Evolutionary conservation across 495 filamentous ascomycete species (phyloP).

Genomic region (Hypoxylon crocopeplum): DNA sequence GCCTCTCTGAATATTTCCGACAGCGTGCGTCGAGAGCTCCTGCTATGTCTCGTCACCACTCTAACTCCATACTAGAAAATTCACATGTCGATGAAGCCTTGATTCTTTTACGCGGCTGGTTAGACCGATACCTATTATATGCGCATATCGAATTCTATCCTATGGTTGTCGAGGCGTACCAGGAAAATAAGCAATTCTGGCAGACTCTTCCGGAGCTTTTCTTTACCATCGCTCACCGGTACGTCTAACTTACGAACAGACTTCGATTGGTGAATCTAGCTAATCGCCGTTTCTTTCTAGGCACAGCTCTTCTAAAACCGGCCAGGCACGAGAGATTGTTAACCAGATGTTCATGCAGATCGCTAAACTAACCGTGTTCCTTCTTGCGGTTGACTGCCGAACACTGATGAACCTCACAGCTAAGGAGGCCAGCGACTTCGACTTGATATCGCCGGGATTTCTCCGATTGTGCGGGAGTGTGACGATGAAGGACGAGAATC

Average conservation of each 20-base stretch:
- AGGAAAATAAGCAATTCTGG: constrained; percentile 46
- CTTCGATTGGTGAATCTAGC: neutral
- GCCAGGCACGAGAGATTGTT: constrained; percentile 34
- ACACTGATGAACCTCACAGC: constrained; percentile 11
- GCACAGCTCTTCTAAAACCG: constrained; percentile 21
- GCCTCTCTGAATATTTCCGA: constrained; percentile 46
- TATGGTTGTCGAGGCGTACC: constrained; percentile 45
- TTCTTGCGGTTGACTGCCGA: constrained; percentile 31
- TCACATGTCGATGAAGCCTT: constrained; percentile 48
- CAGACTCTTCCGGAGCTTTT: constrained; percentile 36
- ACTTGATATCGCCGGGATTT: constrained; percentile 36
- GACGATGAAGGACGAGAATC: constrained; percentile 21
- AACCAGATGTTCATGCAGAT: constrained; percentile 29
- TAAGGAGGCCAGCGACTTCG: constrained; percentile 26
- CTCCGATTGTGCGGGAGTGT: constrained; percentile 28
- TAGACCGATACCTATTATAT: constrained; percentile 49
- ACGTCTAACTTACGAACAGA: constrained; percentile 2
- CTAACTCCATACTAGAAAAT: constrained; percentile 39
- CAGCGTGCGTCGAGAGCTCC: constrained; percentile 41
- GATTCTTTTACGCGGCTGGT: constrained; percentile 49
- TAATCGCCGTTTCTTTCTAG: constrained; percentile 15
- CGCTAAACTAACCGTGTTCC: constrained; percentile 37
- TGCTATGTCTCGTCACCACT: constrained; percentile 12
- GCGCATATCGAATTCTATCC: constrained; percentile 28
- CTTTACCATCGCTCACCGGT: constrained; percentile 31